These are phyloP conservation scores for Fusarium beomiforme DNA, from an alignment of 2,329 filamentous ascomycete species.

Conservation along the genomic window DNA sequence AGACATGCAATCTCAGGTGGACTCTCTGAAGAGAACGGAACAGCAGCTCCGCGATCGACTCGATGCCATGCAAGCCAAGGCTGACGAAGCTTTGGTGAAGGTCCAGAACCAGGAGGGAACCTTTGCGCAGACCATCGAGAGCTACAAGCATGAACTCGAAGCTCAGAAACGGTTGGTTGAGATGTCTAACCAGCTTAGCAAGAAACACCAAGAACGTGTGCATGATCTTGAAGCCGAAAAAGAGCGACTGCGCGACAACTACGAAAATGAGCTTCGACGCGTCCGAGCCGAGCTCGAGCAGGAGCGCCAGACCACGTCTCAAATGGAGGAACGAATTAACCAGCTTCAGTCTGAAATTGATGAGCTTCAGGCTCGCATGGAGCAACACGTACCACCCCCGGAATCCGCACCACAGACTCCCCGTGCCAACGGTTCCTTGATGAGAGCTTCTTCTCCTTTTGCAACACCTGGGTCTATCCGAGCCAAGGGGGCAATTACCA, in stretches of 20 bases:
- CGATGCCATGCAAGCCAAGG: constrained; percentile 85
- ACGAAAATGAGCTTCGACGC: constrained; percentile 67
- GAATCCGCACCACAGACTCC: constrained; percentile 70
- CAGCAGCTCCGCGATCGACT: constrained; percentile 82
- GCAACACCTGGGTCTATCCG: constrained; percentile 66
- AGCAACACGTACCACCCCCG: constrained; percentile 52
- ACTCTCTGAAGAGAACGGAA: constrained; percentile 82
- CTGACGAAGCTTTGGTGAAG: constrained; percentile 82
- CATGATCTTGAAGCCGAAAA: constrained; percentile 75
- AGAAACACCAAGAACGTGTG: constrained; percentile 75
- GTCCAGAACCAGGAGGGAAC: constrained; percentile 89
- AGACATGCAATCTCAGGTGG: constrained; percentile 80
- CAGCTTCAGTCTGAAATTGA: constrained; percentile 65
- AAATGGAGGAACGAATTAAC: constrained; percentile 59
- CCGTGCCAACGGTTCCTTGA: constrained; percentile 64
- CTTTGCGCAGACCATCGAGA: constrained; percentile 82
- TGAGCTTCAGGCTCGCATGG: constrained; percentile 60
- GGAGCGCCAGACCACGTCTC: constrained; percentile 57
- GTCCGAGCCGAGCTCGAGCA: constrained; percentile 67
- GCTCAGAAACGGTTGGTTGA: constrained; percentile 83
- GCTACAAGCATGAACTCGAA: constrained; percentile 87
- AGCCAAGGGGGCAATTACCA: constrained; percentile 64
- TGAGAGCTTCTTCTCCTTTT: constrained; percentile 69
- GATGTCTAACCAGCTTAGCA: constrained; percentile 79
- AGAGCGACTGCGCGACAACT: constrained; percentile 68